These are phyloP conservation scores for Podila horticola DNA, from an alignment of 192 early-diverging fungal genomes.

Conservation along the genomic window DNA sequence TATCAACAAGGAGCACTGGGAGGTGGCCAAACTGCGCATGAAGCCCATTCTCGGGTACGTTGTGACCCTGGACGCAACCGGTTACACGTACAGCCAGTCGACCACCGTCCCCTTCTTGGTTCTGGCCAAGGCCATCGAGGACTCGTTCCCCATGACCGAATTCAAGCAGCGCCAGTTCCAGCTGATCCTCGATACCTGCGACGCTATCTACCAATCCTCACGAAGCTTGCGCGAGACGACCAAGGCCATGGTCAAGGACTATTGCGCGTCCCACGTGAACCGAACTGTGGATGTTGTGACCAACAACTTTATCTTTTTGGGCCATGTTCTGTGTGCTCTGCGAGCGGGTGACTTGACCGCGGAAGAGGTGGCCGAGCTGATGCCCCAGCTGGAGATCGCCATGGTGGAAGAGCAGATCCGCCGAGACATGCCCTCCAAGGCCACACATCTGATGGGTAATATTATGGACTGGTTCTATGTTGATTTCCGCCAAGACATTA, in stretches of 20 bases:
- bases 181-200: slow-evolving; percentile 55
- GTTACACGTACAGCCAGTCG: slow-evolving; percentile 55
- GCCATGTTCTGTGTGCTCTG: slow-evolving; percentile 54
- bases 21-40: slow-evolving; percentile 51
- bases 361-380: slow-evolving; percentile 14
- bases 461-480: slow-evolving; percentile 33
- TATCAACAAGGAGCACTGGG: slow-evolving; percentile 56
- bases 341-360: slow-evolving; percentile 41
- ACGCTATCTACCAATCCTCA: slow-evolving; percentile 52
- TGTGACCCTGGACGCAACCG: slow-evolving; percentile 53
- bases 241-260: slow-evolving; percentile 44
- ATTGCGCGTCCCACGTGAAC: slow-evolving; percentile 24
- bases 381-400: slow-evolving; percentile 28
- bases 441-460: slow-evolving; percentile 27
- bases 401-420: slow-evolving; percentile 53
- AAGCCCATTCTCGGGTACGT: slow-evolving; percentile 59
- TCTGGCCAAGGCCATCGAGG: slow-evolving; percentile 41
- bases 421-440: slow-evolving; percentile 40
- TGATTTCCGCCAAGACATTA: slow-evolving; percentile 28
- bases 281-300: slow-evolving; percentile 53
- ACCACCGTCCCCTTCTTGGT: slow-evolving; percentile 55
- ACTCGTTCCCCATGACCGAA: slow-evolving; percentile 45
- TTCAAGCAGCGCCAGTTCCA: slow-evolving; percentile 49
- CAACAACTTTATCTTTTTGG: slow-evolving; percentile 54
- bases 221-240: slow-evolving; percentile 42